Percentiles rank a stretch among this genome's conserved stretches.
Conservation (phyloP, 495 filamentous ascomycete genomes). For the Podospora fimiseda region DNA sequence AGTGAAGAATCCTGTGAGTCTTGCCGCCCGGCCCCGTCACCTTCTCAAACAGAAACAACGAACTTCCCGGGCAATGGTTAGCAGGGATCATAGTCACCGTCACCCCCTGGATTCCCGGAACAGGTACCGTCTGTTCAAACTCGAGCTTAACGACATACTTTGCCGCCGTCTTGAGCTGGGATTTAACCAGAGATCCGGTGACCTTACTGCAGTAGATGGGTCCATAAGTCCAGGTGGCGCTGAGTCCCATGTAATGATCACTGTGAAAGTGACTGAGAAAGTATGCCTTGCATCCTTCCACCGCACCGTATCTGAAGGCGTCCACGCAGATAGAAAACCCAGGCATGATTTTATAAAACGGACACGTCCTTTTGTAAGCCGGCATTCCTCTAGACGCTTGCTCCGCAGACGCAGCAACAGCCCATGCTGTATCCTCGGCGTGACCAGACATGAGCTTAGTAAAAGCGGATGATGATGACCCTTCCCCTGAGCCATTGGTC, state of each 20-base stretch:
- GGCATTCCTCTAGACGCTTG: conserved; percentile 76
- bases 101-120: conserved; percentile 73
- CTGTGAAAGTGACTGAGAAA: conserved; percentile 98
- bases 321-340: conserved; percentile 90
- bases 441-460: conserved; percentile 86
- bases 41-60: conserved; percentile 89
- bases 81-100: conserved; percentile 91
- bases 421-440: conserved; percentile 87
- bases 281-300: conserved; percentile 88
- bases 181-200: conserved; percentile 82
- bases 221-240: conserved; percentile 81
- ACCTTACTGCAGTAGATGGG: conserved; percentile 94
- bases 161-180: conserved; percentile 76
- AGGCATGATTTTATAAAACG: conserved; percentile 97
- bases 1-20: conserved; percentile 79
- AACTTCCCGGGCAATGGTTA: conserved; percentile 95
- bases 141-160: conserved; percentile 81
- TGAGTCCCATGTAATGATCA: conserved; percentile 92
- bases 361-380: conserved; percentile 82
- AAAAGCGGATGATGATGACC: conserved; percentile 60
- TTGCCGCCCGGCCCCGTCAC: conserved; percentile 52
- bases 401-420: conserved; percentile 74
- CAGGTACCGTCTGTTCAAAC: conserved; percentile 74
- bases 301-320: conserved; percentile 90
- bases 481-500: conserved; percentile 2